These are phyloP conservation scores for Fistulifera pelliculosa DNA, from an alignment of 108 stramenopile species.

Conservation along the genomic window DNA sequence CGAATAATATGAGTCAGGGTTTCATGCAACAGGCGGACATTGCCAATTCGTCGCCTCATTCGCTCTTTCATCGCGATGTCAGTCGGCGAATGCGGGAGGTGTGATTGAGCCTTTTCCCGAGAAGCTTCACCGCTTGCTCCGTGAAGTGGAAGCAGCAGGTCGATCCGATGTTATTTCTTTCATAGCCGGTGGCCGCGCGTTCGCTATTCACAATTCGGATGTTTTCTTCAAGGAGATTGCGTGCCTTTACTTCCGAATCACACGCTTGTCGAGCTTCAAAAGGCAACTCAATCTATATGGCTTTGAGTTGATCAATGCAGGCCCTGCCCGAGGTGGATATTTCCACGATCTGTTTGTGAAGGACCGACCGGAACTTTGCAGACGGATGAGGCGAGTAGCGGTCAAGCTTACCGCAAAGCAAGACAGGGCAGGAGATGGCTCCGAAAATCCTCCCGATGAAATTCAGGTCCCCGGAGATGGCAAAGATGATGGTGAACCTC, in stretches of 20 bases:
- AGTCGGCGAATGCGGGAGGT: constrained; percentile 43
- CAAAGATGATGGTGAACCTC: too few relatives aligned
- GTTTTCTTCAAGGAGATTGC: constrained; percentile 66
- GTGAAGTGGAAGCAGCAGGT: constrained; percentile 55
- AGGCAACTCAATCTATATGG: constrained; percentile 92
- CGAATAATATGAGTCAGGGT: not conserved
- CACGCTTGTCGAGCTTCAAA: constrained; percentile 81
- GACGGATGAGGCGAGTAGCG: constrained; percentile 48
- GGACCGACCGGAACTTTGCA: constrained; percentile 43
- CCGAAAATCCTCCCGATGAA: not conserved
- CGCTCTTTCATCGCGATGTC: constrained; percentile 27
- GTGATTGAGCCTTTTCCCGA: constrained; percentile 44
- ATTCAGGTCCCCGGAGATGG: not conserved
- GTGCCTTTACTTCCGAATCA: constrained; percentile 84
- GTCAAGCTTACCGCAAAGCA: constrained; percentile 46
- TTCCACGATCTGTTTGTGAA: constrained; percentile 75
- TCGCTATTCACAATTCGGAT: constrained; percentile 60
- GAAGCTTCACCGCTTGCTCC: constrained; percentile 60
- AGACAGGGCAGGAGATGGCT: not conserved
- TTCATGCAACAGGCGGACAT: constrained; percentile 3
- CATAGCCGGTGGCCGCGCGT: constrained; percentile 60
- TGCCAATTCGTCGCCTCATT: constrained; percentile 23
- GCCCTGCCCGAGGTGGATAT: constrained; percentile 66
- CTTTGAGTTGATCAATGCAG: constrained; percentile 63
- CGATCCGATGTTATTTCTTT: constrained; percentile 59